Conservation (phyloP, 148 eudicot species). For the Oxyria digyna region DNA sequence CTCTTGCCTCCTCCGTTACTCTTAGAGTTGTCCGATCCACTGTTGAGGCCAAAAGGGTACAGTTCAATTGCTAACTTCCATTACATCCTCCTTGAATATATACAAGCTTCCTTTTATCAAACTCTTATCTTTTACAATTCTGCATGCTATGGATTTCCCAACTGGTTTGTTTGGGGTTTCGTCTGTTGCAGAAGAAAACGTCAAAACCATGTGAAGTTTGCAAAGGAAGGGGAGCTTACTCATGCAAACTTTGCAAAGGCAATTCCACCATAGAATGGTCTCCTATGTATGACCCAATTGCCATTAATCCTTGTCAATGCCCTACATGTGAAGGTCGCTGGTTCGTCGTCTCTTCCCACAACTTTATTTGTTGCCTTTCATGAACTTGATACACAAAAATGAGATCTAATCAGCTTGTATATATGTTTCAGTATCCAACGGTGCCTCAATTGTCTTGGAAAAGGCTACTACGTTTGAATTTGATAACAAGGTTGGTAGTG, state of each 20-base stretch:
- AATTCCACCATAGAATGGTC: constrained; percentile 63
- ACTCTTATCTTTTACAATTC: background rate
- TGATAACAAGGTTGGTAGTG: background rate
- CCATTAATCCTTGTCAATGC: constrained; percentile 33
- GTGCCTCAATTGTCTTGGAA: constrained; percentile 33
- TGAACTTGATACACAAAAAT: background rate
- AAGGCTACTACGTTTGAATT: constrained; percentile 19
- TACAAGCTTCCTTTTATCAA: too few relatives aligned
- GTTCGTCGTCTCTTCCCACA: constrained; percentile 14
- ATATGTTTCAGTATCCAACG: constrained; percentile 20
- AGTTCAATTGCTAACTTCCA: too few relatives aligned
- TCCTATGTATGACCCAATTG: constrained; percentile 61
- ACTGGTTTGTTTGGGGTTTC: background rate
- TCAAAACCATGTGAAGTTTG: constrained; percentile 38
- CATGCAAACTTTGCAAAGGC: constrained; percentile 61
- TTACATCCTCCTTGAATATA: too few relatives aligned
- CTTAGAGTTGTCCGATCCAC: constrained; percentile 18
- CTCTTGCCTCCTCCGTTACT: constrained; percentile 23
- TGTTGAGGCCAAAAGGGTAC: constrained; percentile 25
- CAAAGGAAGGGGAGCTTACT: constrained; percentile 47
- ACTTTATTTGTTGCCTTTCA: background rate
- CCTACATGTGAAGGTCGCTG: constrained; percentile 36
- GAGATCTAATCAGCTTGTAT: background rate
- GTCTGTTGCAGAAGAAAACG: constrained; percentile 20
- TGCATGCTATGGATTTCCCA: background rate